A percentile compares a stretch with the other conserved stretches of the same genome.
phyloP scores from a whole-genome alignment of 2,329 filamentous ascomycete species.

The Fusarium veterinarium region DNA sequence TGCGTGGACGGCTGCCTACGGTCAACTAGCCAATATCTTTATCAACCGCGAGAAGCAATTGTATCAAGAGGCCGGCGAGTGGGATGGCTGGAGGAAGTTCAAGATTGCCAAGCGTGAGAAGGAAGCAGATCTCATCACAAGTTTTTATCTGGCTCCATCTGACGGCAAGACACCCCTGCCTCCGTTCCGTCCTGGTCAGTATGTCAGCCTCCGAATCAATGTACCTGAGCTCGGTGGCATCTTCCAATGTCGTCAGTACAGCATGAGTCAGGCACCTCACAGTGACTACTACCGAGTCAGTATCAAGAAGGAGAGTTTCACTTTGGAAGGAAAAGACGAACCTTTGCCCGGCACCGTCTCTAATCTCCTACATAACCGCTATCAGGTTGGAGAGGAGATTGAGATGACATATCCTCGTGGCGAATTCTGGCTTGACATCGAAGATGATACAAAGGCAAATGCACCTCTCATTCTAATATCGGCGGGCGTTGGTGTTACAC shows the following conservation, averaged over 20 bases:
- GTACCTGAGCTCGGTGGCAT: constrained; percentile 64
- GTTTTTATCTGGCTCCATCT: constrained; percentile 72
- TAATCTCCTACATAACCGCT: constrained; percentile 3
- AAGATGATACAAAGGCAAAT: neutral
- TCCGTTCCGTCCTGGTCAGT: neutral
- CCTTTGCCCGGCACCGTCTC: neutral
- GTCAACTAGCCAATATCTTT: constrained; percentile 52
- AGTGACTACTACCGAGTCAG: constrained; percentile 73
- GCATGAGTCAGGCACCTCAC: constrained; percentile 70
- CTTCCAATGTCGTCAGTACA: constrained; percentile 75
- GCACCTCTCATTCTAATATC: neutral
- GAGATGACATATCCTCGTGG: constrained; percentile 6
- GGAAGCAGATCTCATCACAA: constrained; percentile 73
- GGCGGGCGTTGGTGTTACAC: neutral
- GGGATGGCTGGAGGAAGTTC: constrained; percentile 75
- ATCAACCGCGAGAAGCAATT: constrained; percentile 70
- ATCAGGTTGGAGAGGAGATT: constrained; percentile 6
- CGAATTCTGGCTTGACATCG: constrained; percentile 7
- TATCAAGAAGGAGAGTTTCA: constrained; percentile 60
- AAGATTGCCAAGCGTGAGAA: constrained; percentile 68
- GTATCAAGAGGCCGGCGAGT: constrained; percentile 64
- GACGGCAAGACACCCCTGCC: constrained; percentile 66
- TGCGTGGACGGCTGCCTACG: constrained; percentile 1
- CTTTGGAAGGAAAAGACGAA: neutral
- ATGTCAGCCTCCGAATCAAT: constrained; percentile 51